These are phyloP conservation scores for Penstemon davidsonii DNA, from an alignment of 257 asterid genomes.

Conservation along the genomic window DNA sequence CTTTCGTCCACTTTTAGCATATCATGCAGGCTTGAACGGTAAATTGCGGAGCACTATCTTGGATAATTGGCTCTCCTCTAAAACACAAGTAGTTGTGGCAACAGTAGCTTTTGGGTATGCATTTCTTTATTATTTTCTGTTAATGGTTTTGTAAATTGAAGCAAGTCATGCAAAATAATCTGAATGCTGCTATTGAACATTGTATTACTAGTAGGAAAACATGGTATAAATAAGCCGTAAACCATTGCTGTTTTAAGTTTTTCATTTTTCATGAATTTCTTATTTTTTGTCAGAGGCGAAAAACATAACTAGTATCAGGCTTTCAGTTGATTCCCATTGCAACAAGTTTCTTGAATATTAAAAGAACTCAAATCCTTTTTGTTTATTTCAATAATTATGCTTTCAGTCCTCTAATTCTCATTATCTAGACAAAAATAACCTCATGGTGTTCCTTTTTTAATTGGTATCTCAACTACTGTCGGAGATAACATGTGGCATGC, in stretches of 20 bases:
- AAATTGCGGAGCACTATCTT: constrained; percentile 78
- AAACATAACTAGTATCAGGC: not conserved
- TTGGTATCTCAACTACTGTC: constrained; percentile 34
- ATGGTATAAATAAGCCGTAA: not conserved
- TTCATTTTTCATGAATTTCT: not conserved
- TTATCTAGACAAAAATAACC: constrained; percentile 25
- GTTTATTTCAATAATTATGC: not conserved
- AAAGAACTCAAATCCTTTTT: not conserved
- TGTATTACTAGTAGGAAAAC: not conserved
- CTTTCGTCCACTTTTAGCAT: constrained; percentile 51
- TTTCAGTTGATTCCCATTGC: constrained; percentile 23
- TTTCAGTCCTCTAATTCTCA: not conserved
- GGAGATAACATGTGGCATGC: constrained; percentile 47
- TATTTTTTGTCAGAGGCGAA: not conserved
- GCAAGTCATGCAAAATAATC: constrained; percentile 6
- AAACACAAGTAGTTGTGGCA: constrained; percentile 90
- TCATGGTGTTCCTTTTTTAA: constrained; percentile 28
- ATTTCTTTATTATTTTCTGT: constrained; percentile 19
- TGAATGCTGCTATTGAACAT: no score
- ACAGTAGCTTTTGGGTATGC: constrained; percentile 97
- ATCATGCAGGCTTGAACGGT: constrained; percentile 92
- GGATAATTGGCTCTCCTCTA: constrained; percentile 89
- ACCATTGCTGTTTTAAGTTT: no score
- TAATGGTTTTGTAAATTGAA: constrained; percentile 3
- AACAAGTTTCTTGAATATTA: constrained; percentile 10